Conservation (phyloP, 352 stramenopile genomes). For the Pythium phragmiticola region DNA sequence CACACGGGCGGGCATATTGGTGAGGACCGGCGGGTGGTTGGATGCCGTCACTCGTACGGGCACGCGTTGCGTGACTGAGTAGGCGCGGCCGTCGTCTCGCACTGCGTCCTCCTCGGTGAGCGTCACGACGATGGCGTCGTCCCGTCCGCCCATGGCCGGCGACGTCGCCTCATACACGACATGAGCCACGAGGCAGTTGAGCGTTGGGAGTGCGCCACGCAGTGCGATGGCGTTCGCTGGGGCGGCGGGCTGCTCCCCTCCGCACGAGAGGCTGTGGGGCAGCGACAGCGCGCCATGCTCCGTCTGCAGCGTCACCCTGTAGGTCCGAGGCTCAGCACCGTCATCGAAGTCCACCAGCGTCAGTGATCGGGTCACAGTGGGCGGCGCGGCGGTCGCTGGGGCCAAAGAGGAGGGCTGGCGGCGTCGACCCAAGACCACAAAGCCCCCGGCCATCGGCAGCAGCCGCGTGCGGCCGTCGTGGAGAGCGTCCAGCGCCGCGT, state of each 20-base stretch:
- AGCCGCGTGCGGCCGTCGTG: slow-evolving; percentile 11
- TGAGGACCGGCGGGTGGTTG: slow-evolving; percentile 43
- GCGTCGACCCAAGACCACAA: slow-evolving; percentile 29
- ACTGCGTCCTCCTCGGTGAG: slow-evolving; percentile 26
- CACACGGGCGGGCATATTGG: slow-evolving; percentile 26
- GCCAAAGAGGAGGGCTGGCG: neutral
- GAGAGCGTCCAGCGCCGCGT: slow-evolving; percentile 31
- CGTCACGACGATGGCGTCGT: slow-evolving; percentile 44
- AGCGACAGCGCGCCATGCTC: slow-evolving; percentile 38
- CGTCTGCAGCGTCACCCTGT: slow-evolving; percentile 36
- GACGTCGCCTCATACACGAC: slow-evolving; percentile 42
- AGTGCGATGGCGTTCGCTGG: slow-evolving; percentile 8
- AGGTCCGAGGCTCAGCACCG: neutral
- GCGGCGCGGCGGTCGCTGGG: neutral
- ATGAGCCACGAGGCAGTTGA: slow-evolving; percentile 55
- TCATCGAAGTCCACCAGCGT: slow-evolving; percentile 37
- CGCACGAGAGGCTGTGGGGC: slow-evolving; percentile 21
- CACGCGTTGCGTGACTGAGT: slow-evolving; percentile 35
- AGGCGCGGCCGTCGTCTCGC: slow-evolving; percentile 29
- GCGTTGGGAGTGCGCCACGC: slow-evolving; percentile 28
- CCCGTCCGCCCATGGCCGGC: neutral
- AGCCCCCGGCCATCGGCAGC: slow-evolving; percentile 8
- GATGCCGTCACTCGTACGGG: slow-evolving; percentile 40
- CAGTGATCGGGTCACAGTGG: slow-evolving; percentile 29
- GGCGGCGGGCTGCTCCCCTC: slow-evolving; percentile 5